Percentiles rank a stretch among this genome's conserved stretches.
phyloP scores from a whole-genome alignment of 352 stramenopile genomes.

The Phytophthora crassamura region DNA sequence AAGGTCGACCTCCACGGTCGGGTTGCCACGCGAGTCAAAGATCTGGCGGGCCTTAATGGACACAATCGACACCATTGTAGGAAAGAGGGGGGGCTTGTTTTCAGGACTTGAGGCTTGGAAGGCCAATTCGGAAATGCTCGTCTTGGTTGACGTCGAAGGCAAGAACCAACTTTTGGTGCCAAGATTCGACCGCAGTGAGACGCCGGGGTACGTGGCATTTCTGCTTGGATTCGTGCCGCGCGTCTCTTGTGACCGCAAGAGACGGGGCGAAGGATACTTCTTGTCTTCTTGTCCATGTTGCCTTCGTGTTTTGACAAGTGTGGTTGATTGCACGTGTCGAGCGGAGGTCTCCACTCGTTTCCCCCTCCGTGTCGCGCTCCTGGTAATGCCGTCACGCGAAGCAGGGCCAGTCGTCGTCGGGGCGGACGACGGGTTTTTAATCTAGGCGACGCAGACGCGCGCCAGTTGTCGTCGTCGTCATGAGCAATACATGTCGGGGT shows the following conservation, averaged over 20 bases:
- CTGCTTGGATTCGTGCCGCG: slow-evolving; percentile 6
- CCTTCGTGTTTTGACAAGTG: slow-evolving; percentile 5
- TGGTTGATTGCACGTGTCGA: slow-evolving; percentile 23
- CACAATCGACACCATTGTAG: slow-evolving; percentile 75
- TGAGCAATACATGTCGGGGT: slow-evolving; percentile 13
- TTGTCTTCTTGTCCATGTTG: slow-evolving; percentile 25
- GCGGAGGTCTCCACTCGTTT: slow-evolving; percentile 18
- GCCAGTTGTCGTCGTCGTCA: background rate
- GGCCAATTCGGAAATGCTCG: slow-evolving; percentile 37
- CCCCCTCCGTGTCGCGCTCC: slow-evolving; percentile 10
- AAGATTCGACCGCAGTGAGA: background rate
- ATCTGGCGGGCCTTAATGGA: slow-evolving; percentile 96
- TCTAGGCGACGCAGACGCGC: slow-evolving; percentile 13
- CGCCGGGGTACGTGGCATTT: slow-evolving; percentile 22
- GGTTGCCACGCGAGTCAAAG: slow-evolving; percentile 98
- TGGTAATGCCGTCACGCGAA: background rate
- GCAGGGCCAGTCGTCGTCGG: slow-evolving; percentile 3
- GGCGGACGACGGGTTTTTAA: slow-evolving; percentile 18
- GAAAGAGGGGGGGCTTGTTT: slow-evolving; percentile 25
- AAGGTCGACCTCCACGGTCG: slow-evolving; percentile 98
- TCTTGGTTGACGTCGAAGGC: too few species aligned
- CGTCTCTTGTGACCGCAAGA: slow-evolving; percentile 24
- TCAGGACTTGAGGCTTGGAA: slow-evolving; percentile 30
- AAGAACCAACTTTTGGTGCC: background rate
- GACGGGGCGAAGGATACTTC: slow-evolving; percentile 17